A percentile compares a stretch with the other conserved stretches of the same genome.
phyloP scores from a whole-genome alignment of 2,329 filamentous ascomycete species.

The Daldinia eschscholtzii region DNA sequence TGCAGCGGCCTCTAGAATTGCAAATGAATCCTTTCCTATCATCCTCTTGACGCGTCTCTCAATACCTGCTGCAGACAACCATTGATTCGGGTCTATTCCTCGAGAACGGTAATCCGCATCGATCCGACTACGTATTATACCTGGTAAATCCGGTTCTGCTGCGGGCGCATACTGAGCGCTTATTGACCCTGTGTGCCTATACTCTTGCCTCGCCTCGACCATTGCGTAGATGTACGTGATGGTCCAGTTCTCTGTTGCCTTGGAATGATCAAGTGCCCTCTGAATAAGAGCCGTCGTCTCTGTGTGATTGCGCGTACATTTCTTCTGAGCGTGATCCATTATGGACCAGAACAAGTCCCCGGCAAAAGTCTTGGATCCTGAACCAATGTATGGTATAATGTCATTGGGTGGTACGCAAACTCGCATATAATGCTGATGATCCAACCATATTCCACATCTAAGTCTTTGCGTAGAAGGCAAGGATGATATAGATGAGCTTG shows the following conservation, averaged over 20 bases:
- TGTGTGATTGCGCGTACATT: slow-evolving; percentile 1
- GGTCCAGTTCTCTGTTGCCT: slow-evolving; percentile 23
- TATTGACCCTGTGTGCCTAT: slow-evolving; percentile 13
- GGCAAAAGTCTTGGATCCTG: slow-evolving; percentile 31
- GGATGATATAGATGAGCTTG: neutral
- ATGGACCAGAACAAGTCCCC: slow-evolving; percentile 37
- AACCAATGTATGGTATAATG: slow-evolving; percentile 37
- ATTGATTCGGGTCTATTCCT: slow-evolving; percentile 32
- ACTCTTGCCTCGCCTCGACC: slow-evolving; percentile 39
- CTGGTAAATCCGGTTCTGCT: slow-evolving; percentile 29
- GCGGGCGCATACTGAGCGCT: slow-evolving; percentile 26
- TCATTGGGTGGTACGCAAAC: slow-evolving; percentile 36
- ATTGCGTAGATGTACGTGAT: slow-evolving; percentile 34
- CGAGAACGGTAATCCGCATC: slow-evolving; percentile 27
- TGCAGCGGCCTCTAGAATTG: neutral
- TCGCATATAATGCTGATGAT: slow-evolving; percentile 37
- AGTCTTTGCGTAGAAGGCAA: slow-evolving; percentile 21
- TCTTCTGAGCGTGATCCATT: slow-evolving; percentile 23
- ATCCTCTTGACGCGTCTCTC: slow-evolving; percentile 23
- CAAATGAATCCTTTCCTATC: neutral
- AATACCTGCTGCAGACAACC: slow-evolving; percentile 31
- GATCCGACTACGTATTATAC: slow-evolving; percentile 24
- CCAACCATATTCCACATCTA: slow-evolving; percentile 37
- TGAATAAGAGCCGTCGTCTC: neutral
- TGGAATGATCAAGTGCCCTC: slow-evolving; percentile 27